Conservation (phyloP, 305 asterid genomes). For the Solanum hybrid region DNA sequence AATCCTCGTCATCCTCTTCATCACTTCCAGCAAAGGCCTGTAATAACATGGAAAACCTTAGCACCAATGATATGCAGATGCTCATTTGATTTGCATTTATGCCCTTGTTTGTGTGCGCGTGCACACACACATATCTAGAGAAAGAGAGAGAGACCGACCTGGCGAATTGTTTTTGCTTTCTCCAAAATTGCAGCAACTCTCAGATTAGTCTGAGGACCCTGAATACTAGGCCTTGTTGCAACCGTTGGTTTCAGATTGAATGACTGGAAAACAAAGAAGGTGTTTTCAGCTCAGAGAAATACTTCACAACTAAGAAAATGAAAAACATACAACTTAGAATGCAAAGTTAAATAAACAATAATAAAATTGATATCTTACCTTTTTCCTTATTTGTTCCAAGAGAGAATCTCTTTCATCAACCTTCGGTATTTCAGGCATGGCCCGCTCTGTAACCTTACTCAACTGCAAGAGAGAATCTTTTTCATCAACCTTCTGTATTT, state of each 20-base stretch:
- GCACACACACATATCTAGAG: neutral
- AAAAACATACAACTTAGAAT: neutral
- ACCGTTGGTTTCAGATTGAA: conserved; percentile 83
- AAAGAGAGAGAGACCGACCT: conserved; percentile 35
- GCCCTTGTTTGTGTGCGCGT: neutral
- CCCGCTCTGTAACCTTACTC: conserved; percentile 61
- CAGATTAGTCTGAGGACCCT: conserved; percentile 70
- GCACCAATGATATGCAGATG: conserved; percentile 4
- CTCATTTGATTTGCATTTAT: neutral
- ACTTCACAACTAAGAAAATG: neutral
- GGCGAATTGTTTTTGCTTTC: conserved; percentile 90
- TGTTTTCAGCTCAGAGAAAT: conserved; percentile 16
- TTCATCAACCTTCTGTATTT: conserved; percentile 47
- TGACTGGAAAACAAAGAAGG: conserved; percentile 46
- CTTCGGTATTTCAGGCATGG: conserved; percentile 38
- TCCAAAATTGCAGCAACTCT: conserved; percentile 83
- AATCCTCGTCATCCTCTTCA: conserved; percentile 63
- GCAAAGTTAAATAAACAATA: neutral
- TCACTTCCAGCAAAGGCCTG: conserved; percentile 95
- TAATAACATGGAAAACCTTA: conserved; percentile 12
- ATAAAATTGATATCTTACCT: conserved; percentile 39
- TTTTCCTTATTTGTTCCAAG: conserved; percentile 77
- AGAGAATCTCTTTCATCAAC: conserved; percentile 42
- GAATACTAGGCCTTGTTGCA: conserved; percentile 61
- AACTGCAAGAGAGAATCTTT: conserved; percentile 30